Evolutionary conservation across 495 filamentous ascomycete genomes (phyloP).

Genomic region (Apodospora peruviana): DNA sequence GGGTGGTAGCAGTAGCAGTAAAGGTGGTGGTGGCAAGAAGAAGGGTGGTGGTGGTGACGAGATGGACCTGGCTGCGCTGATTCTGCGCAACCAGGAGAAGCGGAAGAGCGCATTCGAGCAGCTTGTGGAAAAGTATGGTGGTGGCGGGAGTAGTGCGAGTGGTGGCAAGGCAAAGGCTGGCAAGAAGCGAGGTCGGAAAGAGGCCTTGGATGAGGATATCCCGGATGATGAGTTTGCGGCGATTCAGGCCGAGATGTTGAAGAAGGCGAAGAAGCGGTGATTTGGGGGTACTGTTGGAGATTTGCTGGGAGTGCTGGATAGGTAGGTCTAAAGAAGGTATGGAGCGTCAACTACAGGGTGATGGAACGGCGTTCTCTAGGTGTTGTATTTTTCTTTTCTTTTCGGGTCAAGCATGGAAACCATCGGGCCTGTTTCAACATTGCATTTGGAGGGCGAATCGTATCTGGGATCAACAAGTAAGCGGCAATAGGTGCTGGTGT

Average conservation of each 20-base stretch:
- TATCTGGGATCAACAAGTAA: too few species aligned
- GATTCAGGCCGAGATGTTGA: neutral
- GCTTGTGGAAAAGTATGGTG: constrained; percentile 65
- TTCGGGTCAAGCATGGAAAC: too few species aligned
- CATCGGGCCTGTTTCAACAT: too few species aligned
- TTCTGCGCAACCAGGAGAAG: constrained; percentile 31
- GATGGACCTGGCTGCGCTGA: constrained; percentile 36
- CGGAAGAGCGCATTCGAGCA: constrained; percentile 53
- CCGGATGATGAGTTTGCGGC: neutral
- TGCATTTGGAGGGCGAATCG: too few species aligned
- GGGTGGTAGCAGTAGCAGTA: constrained; percentile 24
- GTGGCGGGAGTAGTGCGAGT: neutral
- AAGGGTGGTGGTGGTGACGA: constrained; percentile 39
- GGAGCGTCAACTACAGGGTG: too few species aligned
- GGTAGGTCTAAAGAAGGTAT: too few species aligned
- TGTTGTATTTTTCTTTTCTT: too few species aligned
- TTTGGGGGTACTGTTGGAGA: too few species aligned
- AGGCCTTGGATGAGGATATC: neutral
- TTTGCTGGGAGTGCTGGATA: too few species aligned
- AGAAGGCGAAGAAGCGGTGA: neutral
- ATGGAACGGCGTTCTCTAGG: too few species aligned
- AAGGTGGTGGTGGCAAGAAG: constrained; percentile 33
- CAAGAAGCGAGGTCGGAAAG: neutral
- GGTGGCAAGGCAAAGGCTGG: neutral
- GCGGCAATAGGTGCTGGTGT: too few species aligned